A percentile compares a stretch with the other conserved stretches of the same genome.
Evolutionary conservation across 2,329 filamentous ascomycete genomes (phyloP).

Genomic region (Penicillium hesseltinei): DNA sequence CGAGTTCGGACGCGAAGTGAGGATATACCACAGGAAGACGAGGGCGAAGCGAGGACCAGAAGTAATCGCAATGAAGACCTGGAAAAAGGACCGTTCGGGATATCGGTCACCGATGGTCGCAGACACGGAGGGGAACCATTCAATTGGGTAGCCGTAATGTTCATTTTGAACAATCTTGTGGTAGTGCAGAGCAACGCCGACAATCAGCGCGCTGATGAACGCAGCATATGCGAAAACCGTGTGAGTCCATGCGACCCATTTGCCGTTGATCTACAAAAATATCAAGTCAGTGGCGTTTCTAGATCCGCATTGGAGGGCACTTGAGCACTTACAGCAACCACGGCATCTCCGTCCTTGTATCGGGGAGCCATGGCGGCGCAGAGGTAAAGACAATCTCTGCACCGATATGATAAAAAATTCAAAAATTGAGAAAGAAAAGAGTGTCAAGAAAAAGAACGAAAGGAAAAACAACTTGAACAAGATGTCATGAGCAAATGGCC

Average conservation of each 20-base stretch:
- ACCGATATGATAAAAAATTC: slow-evolving; percentile 10
- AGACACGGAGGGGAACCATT: slow-evolving; percentile 96
- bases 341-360: slow-evolving; percentile 61
- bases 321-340: slow-evolving; percentile 54
- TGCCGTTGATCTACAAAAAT: slow-evolving; percentile 66
- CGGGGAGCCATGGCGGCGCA: slow-evolving; percentile 57
- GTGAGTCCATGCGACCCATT: slow-evolving; percentile 88
- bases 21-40: slow-evolving; percentile 85
- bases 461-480: slow-evolving; percentile 23
- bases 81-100: slow-evolving; percentile 93
- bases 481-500: slow-evolving; percentile 25
- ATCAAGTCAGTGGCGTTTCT: slow-evolving; percentile 28
- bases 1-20: slow-evolving; percentile 73
- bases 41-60: slow-evolving; percentile 90
- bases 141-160: slow-evolving; percentile 87
- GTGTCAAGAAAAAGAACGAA: slow-evolving; percentile 26
- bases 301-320: slow-evolving; percentile 7
- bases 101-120: slow-evolving; percentile 97
- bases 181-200: slow-evolving; percentile 82
- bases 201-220: slow-evolving; percentile 79
- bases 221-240: slow-evolving; percentile 78
- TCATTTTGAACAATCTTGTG: slow-evolving; percentile 98
- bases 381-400: slow-evolving; percentile 16
- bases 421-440: slow-evolving; percentile 14
- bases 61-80: slow-evolving; percentile 94